A percentile compares a stretch with the other conserved stretches of the same genome.
Evolutionary conservation across 1,284 basidiomycete species (phyloP).

Genomic region (Cystobasidium slooffiae): DNA sequence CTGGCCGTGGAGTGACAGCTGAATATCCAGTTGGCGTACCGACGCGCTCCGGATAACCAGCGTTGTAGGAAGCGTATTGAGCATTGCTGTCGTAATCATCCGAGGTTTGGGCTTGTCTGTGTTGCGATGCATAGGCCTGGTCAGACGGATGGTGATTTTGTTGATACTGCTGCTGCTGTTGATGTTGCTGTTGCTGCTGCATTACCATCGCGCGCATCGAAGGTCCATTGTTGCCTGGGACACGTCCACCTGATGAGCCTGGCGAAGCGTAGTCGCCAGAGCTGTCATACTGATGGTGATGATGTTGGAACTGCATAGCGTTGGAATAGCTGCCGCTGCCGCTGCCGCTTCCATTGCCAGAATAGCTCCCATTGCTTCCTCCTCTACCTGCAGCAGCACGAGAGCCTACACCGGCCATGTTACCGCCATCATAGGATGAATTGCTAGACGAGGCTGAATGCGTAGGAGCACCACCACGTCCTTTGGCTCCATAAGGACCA

Average conservation of each 20-base stretch:
- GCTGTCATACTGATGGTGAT: conserved; percentile 33
- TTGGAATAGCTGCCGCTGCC: conserved; percentile 8
- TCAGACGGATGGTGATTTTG: conserved; percentile 14
- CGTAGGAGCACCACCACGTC: conserved; percentile 14
- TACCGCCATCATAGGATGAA: conserved; percentile 29
- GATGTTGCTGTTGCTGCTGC: conserved; percentile 30
- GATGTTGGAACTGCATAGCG: not conserved
- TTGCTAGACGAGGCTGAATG: conserved; percentile 36
- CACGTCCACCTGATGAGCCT: not conserved
- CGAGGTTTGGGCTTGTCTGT: conserved; percentile 32
- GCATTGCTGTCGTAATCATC: conserved; percentile 36
- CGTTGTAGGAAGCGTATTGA: conserved; percentile 20
- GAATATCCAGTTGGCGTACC: conserved; percentile 11
- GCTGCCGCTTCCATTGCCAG: conserved; percentile 17
- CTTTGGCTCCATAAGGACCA: conserved; percentile 27
- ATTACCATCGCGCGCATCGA: conserved; percentile 20
- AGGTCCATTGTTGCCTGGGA: not conserved
- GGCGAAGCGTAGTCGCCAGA: conserved; percentile 34
- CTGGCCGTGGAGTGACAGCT: conserved; percentile 10
- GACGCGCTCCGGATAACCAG: not conserved
- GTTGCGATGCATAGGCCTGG: conserved; percentile 5
- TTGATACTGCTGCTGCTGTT: conserved; percentile 32
- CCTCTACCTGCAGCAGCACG: conserved; percentile 8
- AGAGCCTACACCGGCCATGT: conserved; percentile 31
- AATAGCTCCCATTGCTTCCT: not conserved